A percentile compares a stretch with the other conserved stretches of the same genome.
Evolutionary conservation across 192 early-diverging fungal species (phyloP).

Genomic region (Powellomyces hirtus): DNA sequence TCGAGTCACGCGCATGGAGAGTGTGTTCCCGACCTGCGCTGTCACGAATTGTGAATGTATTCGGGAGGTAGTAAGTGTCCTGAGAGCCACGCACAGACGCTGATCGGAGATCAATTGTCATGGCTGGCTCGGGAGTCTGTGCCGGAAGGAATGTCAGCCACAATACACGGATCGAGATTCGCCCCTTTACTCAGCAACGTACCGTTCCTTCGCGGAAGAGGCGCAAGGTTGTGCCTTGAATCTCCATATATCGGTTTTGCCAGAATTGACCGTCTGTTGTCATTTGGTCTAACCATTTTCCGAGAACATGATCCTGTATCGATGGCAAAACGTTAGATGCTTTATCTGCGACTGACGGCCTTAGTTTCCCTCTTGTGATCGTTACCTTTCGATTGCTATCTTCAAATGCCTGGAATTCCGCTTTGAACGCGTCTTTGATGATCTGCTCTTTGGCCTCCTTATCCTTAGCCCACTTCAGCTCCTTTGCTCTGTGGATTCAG

Average conservation of each 20-base stretch:
- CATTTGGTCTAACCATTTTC: conserved; percentile 9
- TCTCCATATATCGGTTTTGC: background rate
- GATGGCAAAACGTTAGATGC: background rate
- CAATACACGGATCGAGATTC: background rate
- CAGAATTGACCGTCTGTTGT: conserved; percentile 1
- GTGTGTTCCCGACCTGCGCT: background rate
- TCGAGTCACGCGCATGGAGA: background rate
- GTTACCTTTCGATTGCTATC: conserved; percentile 18
- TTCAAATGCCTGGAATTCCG: conserved; percentile 11
- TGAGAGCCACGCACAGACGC: background rate
- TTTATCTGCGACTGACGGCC: background rate
- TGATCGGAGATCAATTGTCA: conserved; percentile 2
- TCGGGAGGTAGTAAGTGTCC: conserved; percentile 11
- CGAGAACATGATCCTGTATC: conserved; percentile 13
- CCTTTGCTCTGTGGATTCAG: too few species aligned
- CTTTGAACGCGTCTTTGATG: conserved; percentile 9
- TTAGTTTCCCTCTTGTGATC: background rate
- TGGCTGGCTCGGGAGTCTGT: background rate
- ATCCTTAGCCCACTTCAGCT: conserved; percentile 5
- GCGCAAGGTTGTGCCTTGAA: conserved; percentile 1
- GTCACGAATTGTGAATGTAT: conserved; percentile 3
- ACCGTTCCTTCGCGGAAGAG: background rate
- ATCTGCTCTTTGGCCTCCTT: conserved; percentile 1
- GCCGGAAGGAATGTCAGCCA: background rate
- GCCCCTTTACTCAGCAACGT: background rate